Base-by-base conservation (phyloP, 1,284 basidiomycete species). In the Omphalotus olearius region DNA sequence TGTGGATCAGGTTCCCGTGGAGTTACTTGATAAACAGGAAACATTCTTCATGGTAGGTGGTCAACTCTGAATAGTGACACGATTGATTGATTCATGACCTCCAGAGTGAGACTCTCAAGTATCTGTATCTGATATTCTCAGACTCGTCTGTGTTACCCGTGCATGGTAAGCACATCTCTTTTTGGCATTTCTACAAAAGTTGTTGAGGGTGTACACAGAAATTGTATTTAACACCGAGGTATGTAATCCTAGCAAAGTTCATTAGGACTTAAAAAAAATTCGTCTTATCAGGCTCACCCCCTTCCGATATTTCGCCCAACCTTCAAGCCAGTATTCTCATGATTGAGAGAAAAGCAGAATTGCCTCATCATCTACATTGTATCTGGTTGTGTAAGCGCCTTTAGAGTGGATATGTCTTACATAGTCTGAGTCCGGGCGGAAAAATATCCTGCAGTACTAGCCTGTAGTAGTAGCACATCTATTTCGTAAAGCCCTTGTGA, bases 21-120 rank as follows among this genome's bases (percentile, higher is more conserved):
- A 66, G 54, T 67, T 74, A 53, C 75, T 84, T 57, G 84, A 91
- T 64, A 79, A 82, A 63, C 89, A 90, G 85, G 88, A 90, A 69
- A 89, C 87, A 28, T 88, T 87, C 70, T 78, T 85, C 69, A 69
- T 87, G 66, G 78, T 80, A 39, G 37, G 75, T 65, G 26, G 43
- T 23, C 14, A 17, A 13, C 14, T 40, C 41, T 50, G 20, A 36
- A 25, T 18, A 14, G 23, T 48, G 10, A 18, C 28, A 40, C 17
- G 25, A 18, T 6, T 38, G 17, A 17, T 53, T 42, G 16, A 37
- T 47, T 25, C 52, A 61, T 35, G 7, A 7, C 9, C 30, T 5
- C 53, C 63, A 75, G 72, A 78, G 76, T 61, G 86, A 89, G 66
- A 88, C 85, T 14, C 69, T 90, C 52, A 89, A 91, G 67, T 91